Evolutionary conservation across 148 eudicot species (phyloP).

Genomic region (Hydrangea macrophylla): DNA sequence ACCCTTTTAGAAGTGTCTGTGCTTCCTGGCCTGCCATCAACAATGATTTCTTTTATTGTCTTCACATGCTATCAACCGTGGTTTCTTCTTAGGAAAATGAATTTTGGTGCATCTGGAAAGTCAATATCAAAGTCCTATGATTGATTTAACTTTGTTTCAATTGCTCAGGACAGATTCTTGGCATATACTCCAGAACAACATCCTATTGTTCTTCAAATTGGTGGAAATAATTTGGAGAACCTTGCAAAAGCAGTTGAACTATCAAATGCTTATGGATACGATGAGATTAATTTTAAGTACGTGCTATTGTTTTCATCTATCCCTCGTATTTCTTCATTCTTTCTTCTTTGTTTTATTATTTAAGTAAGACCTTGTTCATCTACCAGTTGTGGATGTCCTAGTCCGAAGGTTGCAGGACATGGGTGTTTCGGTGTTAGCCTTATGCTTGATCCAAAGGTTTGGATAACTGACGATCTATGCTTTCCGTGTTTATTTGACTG

Average conservation of each 20-base stretch:
- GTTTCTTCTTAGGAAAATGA: neutral
- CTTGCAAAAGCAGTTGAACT: constrained; percentile 81
- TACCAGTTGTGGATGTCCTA: constrained; percentile 95
- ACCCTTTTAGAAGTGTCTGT: no score
- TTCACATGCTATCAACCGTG: neutral
- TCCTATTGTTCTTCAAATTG: constrained; percentile 96
- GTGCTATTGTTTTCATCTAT: constrained; percentile 24
- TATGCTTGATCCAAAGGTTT: constrained; percentile 98
- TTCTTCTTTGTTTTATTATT: constrained; percentile 8
- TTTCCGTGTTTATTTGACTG: constrained; percentile 11
- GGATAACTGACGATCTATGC: constrained; percentile 10
- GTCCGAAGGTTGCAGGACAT: constrained; percentile 92
- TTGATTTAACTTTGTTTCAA: constrained; percentile 11
- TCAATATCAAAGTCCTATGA: constrained; percentile 8
- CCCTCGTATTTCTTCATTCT: constrained; percentile 9
- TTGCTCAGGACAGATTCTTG: constrained; percentile 83
- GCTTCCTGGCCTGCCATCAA: neutral
- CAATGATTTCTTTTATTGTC: neutral
- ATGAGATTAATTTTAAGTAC: constrained; percentile 90
- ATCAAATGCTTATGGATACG: constrained; percentile 83
- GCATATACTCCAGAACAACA: constrained; percentile 82
- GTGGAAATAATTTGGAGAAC: constrained; percentile 86
- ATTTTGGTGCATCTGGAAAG: neutral
- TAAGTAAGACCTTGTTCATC: constrained; percentile 16
- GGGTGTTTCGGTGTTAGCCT: constrained; percentile 94